Percentiles rank a stretch among this genome's conserved stretches.
These are phyloP conservation scores for Russula sp. DNA, from an alignment of 768 basidiomycete species.

Conservation along the genomic window DNA sequence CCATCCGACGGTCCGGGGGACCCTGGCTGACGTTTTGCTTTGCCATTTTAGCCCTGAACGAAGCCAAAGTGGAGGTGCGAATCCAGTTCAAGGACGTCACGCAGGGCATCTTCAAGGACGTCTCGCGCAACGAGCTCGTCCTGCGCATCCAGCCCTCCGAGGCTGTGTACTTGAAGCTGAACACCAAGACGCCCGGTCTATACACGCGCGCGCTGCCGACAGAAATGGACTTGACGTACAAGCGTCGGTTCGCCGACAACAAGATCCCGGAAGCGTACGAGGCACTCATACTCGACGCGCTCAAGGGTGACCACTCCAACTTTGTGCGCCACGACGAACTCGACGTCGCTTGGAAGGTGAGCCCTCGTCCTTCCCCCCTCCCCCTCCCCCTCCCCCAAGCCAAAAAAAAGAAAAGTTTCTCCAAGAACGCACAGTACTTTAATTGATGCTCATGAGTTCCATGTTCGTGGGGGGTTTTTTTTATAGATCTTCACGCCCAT, in stretches of 20 bases:
- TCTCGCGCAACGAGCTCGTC: conserved; percentile 94
- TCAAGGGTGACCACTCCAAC: conserved; percentile 98
- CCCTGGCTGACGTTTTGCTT: background rate
- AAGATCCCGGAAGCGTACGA: conserved; percentile 97
- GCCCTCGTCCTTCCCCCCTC: background rate
- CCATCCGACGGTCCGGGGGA: background rate
- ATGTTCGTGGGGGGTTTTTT: background rate
- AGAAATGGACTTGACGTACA: conserved; percentile 99
- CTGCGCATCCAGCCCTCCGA: conserved; percentile 95
- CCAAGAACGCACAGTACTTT: background rate
- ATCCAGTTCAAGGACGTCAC: conserved; percentile 98
- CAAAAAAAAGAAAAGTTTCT: too few relatives aligned
- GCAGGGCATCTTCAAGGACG: conserved; percentile 93
- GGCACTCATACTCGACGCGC: conserved; percentile 88
- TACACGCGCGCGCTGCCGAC: conserved; percentile 85
- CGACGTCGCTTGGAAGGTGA: conserved; percentile 94
- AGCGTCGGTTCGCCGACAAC: conserved; percentile 82
- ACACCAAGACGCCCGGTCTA: conserved; percentile 90
- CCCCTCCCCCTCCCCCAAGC: background rate
- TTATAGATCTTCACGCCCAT: conserved; percentile 91
- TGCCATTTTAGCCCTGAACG: conserved; percentile 62
- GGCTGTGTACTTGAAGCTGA: conserved; percentile 95
- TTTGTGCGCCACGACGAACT: conserved; percentile 98
- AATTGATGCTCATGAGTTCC: background rate
- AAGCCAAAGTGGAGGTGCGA: conserved; percentile 97